Percentiles rank a stretch among this genome's conserved stretches.
Evolutionary conservation across 768 basidiomycete genomes (phyloP).

Genomic region (Russula sp.): DNA sequence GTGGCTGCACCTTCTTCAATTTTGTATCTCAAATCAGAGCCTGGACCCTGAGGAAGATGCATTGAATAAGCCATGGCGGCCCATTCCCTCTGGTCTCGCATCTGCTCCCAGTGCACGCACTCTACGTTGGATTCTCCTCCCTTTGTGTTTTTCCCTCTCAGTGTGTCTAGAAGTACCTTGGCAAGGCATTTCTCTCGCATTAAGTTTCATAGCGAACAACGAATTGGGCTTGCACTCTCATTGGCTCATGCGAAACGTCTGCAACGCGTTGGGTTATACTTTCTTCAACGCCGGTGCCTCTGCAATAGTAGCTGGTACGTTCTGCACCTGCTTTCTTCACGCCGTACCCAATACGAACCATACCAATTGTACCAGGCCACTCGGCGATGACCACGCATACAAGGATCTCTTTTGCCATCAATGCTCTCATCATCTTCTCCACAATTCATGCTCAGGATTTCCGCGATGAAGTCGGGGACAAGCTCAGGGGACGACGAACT

Average conservation of each 20-base stretch:
- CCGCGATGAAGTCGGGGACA: slow-evolving; percentile 29
- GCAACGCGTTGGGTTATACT: slow-evolving; percentile 20
- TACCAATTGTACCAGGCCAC: not conserved
- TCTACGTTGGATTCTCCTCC: slow-evolving; percentile 24
- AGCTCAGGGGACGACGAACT: slow-evolving; percentile 27
- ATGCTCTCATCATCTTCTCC: slow-evolving; percentile 28
- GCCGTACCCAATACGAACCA: not conserved
- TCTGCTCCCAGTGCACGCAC: slow-evolving; percentile 10
- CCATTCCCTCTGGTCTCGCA: slow-evolving; percentile 24
- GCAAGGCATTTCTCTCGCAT: slow-evolving; percentile 15
- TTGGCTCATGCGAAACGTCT: slow-evolving; percentile 19
- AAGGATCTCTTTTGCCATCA: slow-evolving; percentile 22
- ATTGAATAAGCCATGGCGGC: slow-evolving; percentile 25
- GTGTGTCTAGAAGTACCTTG: slow-evolving; percentile 10
- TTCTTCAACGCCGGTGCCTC: slow-evolving; percentile 26
- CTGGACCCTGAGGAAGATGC: slow-evolving; percentile 24
- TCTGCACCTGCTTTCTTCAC: not conserved
- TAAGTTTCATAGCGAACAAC: slow-evolving; percentile 22
- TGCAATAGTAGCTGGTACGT: slow-evolving; percentile 3
- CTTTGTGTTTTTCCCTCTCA: slow-evolving; percentile 18
- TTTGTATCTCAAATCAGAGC: slow-evolving; percentile 26
- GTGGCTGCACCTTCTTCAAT: slow-evolving; percentile 29
- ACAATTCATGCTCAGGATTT: slow-evolving; percentile 36
- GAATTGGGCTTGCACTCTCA: slow-evolving; percentile 21
- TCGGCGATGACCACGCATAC: not conserved